Evolutionary conservation across 2,329 filamentous ascomycete species (phyloP).

Genomic region (Cladosporium cucumerinum): DNA sequence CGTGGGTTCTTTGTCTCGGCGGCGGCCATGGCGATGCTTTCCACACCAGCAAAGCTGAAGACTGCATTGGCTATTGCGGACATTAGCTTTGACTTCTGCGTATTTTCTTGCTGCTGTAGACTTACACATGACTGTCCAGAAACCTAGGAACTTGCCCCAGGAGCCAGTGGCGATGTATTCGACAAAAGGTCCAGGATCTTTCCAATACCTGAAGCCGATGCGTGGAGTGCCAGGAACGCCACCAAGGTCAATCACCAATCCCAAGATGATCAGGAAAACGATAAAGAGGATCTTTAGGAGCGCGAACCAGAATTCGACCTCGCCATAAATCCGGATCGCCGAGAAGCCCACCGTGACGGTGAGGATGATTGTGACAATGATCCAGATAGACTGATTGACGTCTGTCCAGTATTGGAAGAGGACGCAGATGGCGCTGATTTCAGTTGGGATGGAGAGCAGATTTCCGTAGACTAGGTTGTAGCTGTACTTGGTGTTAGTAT

Average conservation of each 20-base stretch:
- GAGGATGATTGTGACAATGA: constrained; percentile 33
- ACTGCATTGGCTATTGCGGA: constrained; percentile 17
- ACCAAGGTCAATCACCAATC: constrained; percentile 43
- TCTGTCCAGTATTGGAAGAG: constrained; percentile 33
- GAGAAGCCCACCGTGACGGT: constrained; percentile 35
- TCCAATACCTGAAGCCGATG: constrained; percentile 47
- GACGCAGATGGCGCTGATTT: constrained; percentile 32
- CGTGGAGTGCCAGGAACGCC: constrained; percentile 39
- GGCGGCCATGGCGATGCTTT: constrained; percentile 27
- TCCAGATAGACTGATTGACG: constrained; percentile 35
- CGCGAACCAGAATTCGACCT: constrained; percentile 48
- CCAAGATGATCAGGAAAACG: constrained; percentile 44
- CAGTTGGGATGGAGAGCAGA: constrained; percentile 32
- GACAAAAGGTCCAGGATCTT: constrained; percentile 43
- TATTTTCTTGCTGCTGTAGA: not conserved
- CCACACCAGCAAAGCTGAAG: constrained; percentile 26
- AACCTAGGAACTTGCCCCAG: constrained; percentile 42
- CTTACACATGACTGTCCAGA: constrained; percentile 31
- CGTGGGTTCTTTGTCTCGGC: constrained; percentile 28
- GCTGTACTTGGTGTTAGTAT: not conserved
- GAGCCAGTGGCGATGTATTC: constrained; percentile 36
- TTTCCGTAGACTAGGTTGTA: constrained; percentile 27
- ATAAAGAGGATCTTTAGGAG: constrained; percentile 45
- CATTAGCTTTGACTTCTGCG: not conserved
- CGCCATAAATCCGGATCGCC: constrained; percentile 41